phyloP scores from a whole-genome alignment of 176 grass and related monocot species.

The Avena sativa region DNA sequence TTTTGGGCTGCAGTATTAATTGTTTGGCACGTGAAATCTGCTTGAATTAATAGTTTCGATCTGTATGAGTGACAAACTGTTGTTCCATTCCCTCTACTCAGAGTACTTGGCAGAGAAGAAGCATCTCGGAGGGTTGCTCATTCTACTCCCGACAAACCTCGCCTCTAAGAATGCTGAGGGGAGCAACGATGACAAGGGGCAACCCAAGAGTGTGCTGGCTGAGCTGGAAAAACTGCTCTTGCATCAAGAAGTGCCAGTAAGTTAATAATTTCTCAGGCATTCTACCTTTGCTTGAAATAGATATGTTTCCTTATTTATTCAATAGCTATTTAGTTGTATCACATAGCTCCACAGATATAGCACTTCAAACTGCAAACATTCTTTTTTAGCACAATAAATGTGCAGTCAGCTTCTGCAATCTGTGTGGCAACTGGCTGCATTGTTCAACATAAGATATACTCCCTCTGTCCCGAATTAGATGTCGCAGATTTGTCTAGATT shows the following conservation, averaged over 20 bases:
- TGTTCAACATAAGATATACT: background rate
- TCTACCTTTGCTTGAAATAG: conserved; percentile 2
- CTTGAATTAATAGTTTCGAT: background rate
- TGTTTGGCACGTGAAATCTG: background rate
- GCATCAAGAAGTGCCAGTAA: conserved; percentile 78
- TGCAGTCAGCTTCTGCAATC: conserved; percentile 30
- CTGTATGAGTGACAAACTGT: background rate
- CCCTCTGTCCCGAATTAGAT: no score
- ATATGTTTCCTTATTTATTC: background rate
- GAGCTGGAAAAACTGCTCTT: conserved; percentile 85
- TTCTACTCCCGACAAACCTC: conserved; percentile 82
- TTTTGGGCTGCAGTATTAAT: background rate
- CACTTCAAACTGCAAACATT: background rate
- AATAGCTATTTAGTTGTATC: background rate
- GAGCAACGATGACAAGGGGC: conserved; percentile 38
- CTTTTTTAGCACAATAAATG: background rate
- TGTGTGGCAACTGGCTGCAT: background rate
- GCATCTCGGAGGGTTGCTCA: conserved; percentile 78
- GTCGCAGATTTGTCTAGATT: no score
- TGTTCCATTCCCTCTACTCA: conserved; percentile 38
- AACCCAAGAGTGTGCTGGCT: conserved; percentile 54
- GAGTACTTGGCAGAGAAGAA: conserved; percentile 84
- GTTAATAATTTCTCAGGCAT: background rate
- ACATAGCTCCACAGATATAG: background rate
- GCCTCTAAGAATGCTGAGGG: conserved; percentile 37